Base-by-base conservation (phyloP, 2,329 filamentous ascomycete species). In the Talaromyces piceae region DNA sequence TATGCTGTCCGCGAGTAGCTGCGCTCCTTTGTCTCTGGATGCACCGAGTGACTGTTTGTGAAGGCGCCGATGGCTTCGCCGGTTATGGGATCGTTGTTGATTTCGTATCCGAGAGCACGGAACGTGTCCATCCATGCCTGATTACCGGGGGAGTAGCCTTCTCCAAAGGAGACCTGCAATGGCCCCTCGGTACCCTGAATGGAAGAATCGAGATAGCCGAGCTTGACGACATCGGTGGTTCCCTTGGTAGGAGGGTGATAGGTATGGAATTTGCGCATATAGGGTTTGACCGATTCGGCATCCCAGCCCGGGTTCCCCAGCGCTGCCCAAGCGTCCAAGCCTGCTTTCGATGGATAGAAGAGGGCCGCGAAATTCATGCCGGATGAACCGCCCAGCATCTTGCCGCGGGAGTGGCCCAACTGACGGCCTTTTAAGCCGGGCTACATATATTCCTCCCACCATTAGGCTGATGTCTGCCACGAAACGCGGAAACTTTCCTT, bases 1-100 rank as follows among this genome's bases (percentile, higher is more conserved):
- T 74, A 75, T 11, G 65, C 71, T 13, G 58, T 62, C 1, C 65
- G 67, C 0, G 72, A 61, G 54, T 74, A 76, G 13, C 70, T 73
- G 31, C 74, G 61, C 3, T 62, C 63, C 11, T 53, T 61, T 33
- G 58, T 59, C 12, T 33, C 47, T 12, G 59, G 67, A 23, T 72
- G 59, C 2, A 69, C 61, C 1, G 70, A 62, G 50, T 56, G 53
- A 47, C 67, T 13, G 50, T 65, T 63, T 37, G 65, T 66, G 66
- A 71, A 73, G 52, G 64, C 57, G 16, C 73, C 61, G 47, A 65
- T 62, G 53, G 63, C 72, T 45, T 59, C 64, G 41, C 72, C 72
- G 2, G 62, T 57, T 13, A 71, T 66, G 22, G 68, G 65, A 27
- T 65, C 61, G 2, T 51, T 45, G 2, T 56, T 50, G 18, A 55